A percentile compares a stretch with the other conserved stretches of the same genome.
Evolutionary conservation across 352 stramenopile species (phyloP).

Genomic region (Globisporangium carolinianum): DNA sequence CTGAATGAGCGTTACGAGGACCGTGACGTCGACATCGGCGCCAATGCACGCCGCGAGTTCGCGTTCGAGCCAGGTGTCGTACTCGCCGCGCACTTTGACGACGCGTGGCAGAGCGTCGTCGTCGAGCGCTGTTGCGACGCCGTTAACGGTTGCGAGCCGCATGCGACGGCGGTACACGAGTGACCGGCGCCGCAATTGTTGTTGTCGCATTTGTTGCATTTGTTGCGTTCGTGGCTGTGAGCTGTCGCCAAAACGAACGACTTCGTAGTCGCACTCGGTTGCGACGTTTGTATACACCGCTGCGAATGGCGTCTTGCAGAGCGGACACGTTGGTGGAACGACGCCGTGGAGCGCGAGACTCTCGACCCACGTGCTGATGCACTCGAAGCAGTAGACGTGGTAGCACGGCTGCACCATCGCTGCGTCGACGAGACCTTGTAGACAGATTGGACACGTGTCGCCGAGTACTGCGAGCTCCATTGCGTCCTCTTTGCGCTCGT

Average conservation of each 20-base stretch:
- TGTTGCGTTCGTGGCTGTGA: slow-evolving; percentile 4
- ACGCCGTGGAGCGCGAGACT: slow-evolving; percentile 54
- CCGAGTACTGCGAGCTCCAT: slow-evolving; percentile 49
- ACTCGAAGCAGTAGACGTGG: slow-evolving; percentile 72
- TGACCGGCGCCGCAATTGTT: slow-evolving; percentile 25
- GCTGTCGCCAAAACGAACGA: slow-evolving; percentile 37
- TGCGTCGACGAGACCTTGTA: slow-evolving; percentile 43
- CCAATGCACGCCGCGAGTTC: slow-evolving; percentile 66
- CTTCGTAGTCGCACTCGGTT: slow-evolving; percentile 55
- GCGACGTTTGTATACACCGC: slow-evolving; percentile 51
- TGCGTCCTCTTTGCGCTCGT: slow-evolving; percentile 16
- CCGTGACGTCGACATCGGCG: slow-evolving; percentile 51
- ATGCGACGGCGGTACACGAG: slow-evolving; percentile 54
- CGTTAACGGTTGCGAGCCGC: slow-evolving; percentile 42
- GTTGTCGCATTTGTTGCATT: neutral
- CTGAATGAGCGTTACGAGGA: slow-evolving; percentile 58
- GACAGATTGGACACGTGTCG: slow-evolving; percentile 67
- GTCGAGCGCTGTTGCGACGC: slow-evolving; percentile 5
- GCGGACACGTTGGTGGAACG: slow-evolving; percentile 41
- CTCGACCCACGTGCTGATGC: slow-evolving; percentile 51
- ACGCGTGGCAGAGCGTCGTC: slow-evolving; percentile 18
- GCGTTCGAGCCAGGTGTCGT: slow-evolving; percentile 48
- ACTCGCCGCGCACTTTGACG: slow-evolving; percentile 51
- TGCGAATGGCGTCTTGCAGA: slow-evolving; percentile 63
- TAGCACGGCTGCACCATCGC: slow-evolving; percentile 58